Percentiles rank a stretch among this genome's conserved stretches.
Conservation (phyloP, 768 basidiomycete genomes). For the Agrocybe praecox region DNA sequence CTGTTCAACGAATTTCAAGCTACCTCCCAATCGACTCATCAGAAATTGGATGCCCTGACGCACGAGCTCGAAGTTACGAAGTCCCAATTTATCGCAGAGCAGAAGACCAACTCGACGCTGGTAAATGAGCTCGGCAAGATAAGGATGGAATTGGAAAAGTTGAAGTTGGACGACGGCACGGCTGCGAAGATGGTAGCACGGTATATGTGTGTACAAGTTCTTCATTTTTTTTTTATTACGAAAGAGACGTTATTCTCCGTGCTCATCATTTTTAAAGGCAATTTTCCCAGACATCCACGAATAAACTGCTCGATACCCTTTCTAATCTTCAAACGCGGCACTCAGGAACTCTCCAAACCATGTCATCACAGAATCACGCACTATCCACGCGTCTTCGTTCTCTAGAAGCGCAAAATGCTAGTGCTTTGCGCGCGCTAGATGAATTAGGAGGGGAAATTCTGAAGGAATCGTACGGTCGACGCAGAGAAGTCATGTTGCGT, state of each 20-base stretch:
- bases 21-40: slow-evolving; percentile 48
- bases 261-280: slow-evolving; percentile 48
- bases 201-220: slow-evolving; percentile 64
- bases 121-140: slow-evolving; percentile 46
- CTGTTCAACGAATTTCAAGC: slow-evolving; percentile 43
- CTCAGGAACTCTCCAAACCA: slow-evolving; percentile 57
- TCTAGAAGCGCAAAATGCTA: slow-evolving; percentile 44
- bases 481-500: slow-evolving; percentile 69
- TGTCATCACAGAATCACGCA: slow-evolving; percentile 50
- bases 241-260: not conserved
- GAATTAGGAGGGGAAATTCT: slow-evolving; percentile 71
- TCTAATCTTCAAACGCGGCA: slow-evolving; percentile 62
- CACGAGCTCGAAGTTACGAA: slow-evolving; percentile 44
- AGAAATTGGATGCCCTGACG: slow-evolving; percentile 42
- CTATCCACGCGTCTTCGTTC: slow-evolving; percentile 45
- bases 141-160: slow-evolving; percentile 54
- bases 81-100: slow-evolving; percentile 48
- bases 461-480: slow-evolving; percentile 71
- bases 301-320: slow-evolving; percentile 64
- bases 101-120: slow-evolving; percentile 40
- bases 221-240: not conserved
- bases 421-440: slow-evolving; percentile 64
- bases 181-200: slow-evolving; percentile 84
- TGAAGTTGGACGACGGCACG: slow-evolving; percentile 66
- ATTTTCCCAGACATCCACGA: slow-evolving; percentile 78